Base-by-base conservation (phyloP, 2,329 filamentous ascomycete genomes). In the Xylariaceae sp. region DNA sequence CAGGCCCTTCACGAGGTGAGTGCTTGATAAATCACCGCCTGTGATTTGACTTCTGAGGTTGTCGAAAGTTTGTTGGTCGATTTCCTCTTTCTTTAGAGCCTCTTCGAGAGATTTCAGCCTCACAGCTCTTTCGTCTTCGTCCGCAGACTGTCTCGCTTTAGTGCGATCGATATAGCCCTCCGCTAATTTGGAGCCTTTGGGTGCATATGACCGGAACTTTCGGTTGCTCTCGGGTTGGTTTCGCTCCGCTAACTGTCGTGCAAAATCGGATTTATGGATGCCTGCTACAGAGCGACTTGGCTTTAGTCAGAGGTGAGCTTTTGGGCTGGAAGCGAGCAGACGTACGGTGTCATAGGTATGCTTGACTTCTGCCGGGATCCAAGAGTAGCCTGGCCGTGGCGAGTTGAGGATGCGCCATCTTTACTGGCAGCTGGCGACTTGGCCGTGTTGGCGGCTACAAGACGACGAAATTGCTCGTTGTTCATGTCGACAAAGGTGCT, bases 281-380 rank as follows among this genome's bases (percentile, higher is more conserved):
- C 76, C 76, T 60, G 75, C 76, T 12, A 91, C 77, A 21, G 86
- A 83, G 47, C 89, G 87, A 13, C 86, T 88, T 53, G 12, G 54
- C 42, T 55, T 22, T 51, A 39, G 46, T 41, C 46, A 51, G 54
- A 61, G 32, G 47, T 39, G 56, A 52, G 47, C 47, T 43, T 3
- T 12, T 51, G 21, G 49, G 49, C 39, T 9, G 32, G n/a, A 40
- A 13, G 42, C 1, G 16, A 37, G 42, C 26, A 30, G 29, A 76
- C 85, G 65, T 79, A 91, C 86, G 92, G 92, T 45, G 92, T 96
- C 92, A 96, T 96, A 53, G 90, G 90, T 57, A 96, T 92, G 70
- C 83, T 92, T 32, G 88, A 81, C 61, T 84, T 84, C 72, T 88
- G 84, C 65, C 87, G 82, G 54, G 89, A 94, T 19, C 91, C 91